Base-by-base conservation (phyloP, 2,329 filamentous ascomycete genomes). In the Hortaea sp. region DNA sequence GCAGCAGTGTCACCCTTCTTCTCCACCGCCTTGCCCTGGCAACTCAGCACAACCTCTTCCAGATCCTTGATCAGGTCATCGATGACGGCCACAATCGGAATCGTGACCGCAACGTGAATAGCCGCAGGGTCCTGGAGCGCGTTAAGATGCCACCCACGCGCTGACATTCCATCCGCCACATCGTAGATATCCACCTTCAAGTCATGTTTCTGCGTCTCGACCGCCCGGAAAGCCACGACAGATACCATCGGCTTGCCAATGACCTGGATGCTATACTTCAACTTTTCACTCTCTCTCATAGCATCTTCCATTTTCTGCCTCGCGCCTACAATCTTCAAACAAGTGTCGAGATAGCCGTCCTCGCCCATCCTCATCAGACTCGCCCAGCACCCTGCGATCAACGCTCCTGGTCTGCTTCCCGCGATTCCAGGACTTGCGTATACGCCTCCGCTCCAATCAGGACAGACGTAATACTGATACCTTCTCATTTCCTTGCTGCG, bases 371-470 rank as follows among this genome's bases (percentile, higher is more conserved):
- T 79, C 83, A 98, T 89, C 61, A 98, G 73, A 66, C 81, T 88
- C 1, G 89, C 82, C 92, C 94, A 98, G 73, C 89, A 95, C 41
- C 86, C 90, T 1, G 92, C 92, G 55, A 98, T 98, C 46, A 98
- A 75, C 1, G 92, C 89, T 41, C 92, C 92, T 0, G 92, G 90
- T 1, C 92, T 81, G 1, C 87, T 94, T 5, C 92, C 92, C 1
- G 92, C 90, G 44, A 97, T 85, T 5, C 84, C 85, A 0, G 92
- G 92, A 1, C 86, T 94, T 37, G 88, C 92, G 66, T 98, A 98
- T 6, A 98, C 88, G 58, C 92, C 92, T 49, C 92, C 92, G 7
- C 85, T 82, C 92, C 92, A 98, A 68, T 94, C 86, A 5, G 92
- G 84, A 30, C 84, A 87, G 63, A 98, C 84, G 67, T 95, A 98